Evolutionary conservation across 805 yeast genomes (phyloP), one percentile per base, ranked within the genome.

Genomic region (Sugiyamaella marilandica): DNA sequence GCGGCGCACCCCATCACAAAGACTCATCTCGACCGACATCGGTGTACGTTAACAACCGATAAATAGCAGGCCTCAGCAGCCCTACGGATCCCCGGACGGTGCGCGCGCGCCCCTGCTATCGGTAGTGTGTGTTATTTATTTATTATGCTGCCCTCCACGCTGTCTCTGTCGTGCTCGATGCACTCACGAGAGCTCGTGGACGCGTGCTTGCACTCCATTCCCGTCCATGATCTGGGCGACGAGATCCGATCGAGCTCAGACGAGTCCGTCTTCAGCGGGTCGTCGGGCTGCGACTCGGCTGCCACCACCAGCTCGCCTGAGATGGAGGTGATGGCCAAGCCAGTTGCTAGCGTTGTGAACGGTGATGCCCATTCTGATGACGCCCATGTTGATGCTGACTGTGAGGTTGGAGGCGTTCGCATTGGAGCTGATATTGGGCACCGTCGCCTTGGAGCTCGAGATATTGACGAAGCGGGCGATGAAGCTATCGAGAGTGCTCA

Each of bases 21-120:
- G 43, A 39, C 43, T 39, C 43, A 39, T 39, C 43, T 39, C 37
- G 21, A 10, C 43, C 43, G 43, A 19, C 19, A 39, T 19, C 43
- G 43, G 43, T 39, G 43, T 3, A 24, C 13, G 14, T 13, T 8
- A 39, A 5, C 14, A 16, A 5, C 16, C 24, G 21, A 39, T 39
- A 39, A 4, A 39, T 39, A n/a, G 13, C 21, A 10, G 21, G 11
- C 37, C 16, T 8, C 5, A 14, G 9, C 11, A 8, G 16, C 3
- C 37, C 37, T 34, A 34, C 16, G n/a, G n/a, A n/a, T 34, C 16
- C n/a, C 37, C 37, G 37, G 37, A 34, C 29, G 29, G 7, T 5
- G 29, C 29, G 29, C 7, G 29, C 29, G 29, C 29, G 29, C 29
- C 29, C 29, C 29, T 24, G 29, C 29, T 10, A 10, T 39, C 16